Evolutionary conservation across 306 rosid genomes (phyloP), one percentile per base, ranked within the genome.

Genomic region (Sophora flavescens): DNA sequence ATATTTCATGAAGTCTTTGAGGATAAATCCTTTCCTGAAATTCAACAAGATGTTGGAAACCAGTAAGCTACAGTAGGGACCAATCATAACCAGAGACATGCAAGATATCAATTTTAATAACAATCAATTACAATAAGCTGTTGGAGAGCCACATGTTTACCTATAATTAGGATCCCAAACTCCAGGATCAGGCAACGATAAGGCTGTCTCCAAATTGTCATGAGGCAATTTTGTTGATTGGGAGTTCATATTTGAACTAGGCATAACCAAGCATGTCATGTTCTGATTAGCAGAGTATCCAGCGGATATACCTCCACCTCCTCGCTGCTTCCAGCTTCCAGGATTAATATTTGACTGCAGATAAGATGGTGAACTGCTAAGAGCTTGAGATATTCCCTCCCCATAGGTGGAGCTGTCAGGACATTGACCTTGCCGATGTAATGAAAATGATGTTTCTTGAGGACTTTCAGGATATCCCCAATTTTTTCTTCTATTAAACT

Each of bases 91-190:
- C 30, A 78, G 73, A 57, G 18, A 39, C 47, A 76, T 81, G 71
- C 76, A 71, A 33, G 26, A 76, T 42, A 54, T 32, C 50, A 81
- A 14, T 32, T 70, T 52, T 52, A 63, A 59, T 10, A 59, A 41
- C 60, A 38, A 47, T 60, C 51, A 75, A 69, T 13, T 51, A 69
- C 26, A 51, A 61, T 63, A 28, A 35, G 58, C 57, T n/a, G 44
- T 47, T 74, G 38, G 6, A 77, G 63, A 83, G 67, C 50, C 59
- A 69, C 41, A 32, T 9, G 48, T 76, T 69, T 87, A 92, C 98
- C 98, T 94, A 74, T 95, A 95, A 81, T 90, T 89, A 63, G 99
- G 99, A 84, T 95, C 99, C 99, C 99, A 95, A 59, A 92, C 99
- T 73, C 93, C 96, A 67, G 97, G 97, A 87, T 22, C 22, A 22